Evolutionary conservation across 2,329 filamentous ascomycete species (phyloP).

Genomic region (Piedraia hortae): DNA sequence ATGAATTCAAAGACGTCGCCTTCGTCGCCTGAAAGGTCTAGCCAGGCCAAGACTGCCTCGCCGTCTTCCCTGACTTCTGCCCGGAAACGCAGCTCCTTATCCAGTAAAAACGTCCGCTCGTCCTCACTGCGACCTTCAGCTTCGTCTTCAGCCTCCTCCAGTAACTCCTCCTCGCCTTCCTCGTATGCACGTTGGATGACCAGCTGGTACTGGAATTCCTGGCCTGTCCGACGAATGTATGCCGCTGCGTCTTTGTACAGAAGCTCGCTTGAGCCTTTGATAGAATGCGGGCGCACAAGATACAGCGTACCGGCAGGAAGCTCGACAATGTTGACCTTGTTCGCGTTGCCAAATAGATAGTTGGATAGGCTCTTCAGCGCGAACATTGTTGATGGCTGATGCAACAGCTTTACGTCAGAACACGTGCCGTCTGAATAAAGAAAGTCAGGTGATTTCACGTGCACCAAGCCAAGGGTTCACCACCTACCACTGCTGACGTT

Average conservation of each 20-base stretch:
- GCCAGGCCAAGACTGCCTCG: conserved; percentile 77
- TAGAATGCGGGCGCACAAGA: conserved; percentile 77
- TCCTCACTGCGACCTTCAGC: conserved; percentile 49
- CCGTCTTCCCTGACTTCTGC: conserved; percentile 55
- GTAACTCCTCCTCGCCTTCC: conserved; percentile 77
- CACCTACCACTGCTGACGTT: no score
- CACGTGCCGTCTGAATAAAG: no score
- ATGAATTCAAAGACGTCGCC: conserved; percentile 97
- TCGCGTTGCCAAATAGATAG: conserved; percentile 66
- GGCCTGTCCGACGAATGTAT: conserved; percentile 71
- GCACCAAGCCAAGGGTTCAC: no score
- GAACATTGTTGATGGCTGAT: conserved; percentile 13
- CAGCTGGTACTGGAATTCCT: conserved; percentile 92
- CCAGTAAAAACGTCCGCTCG: conserved; percentile 92
- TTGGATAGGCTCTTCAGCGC: conserved; percentile 24
- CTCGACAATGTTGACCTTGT: conserved; percentile 81
- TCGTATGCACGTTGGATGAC: conserved; percentile 92
- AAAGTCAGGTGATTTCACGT: no score
- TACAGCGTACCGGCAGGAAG: conserved; percentile 91
- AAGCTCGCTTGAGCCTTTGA: conserved; percentile 93
- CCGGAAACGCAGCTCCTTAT: conserved; percentile 69
- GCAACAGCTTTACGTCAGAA: no score
- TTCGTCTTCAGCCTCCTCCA: conserved; percentile 52
- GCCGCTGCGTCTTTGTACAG: conserved; percentile 90
- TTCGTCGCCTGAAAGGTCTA: conserved; percentile 72